phyloP scores from a whole-genome alignment of 139 green algal species.

The Micractinium sp. region DNA sequence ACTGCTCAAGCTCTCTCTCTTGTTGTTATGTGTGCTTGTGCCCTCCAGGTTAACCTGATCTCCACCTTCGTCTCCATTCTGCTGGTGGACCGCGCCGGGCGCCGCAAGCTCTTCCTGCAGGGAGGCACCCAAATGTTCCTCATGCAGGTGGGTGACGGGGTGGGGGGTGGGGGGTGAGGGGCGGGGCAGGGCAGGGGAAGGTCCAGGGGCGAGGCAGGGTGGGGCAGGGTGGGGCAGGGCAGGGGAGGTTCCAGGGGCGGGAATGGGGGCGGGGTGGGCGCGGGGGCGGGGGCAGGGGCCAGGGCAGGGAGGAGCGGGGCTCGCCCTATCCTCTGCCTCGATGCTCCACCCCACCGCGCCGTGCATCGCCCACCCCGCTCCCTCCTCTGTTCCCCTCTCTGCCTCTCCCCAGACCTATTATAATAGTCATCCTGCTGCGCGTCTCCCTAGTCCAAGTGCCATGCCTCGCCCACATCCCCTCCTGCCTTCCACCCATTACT shows the following conservation, averaged over 20 bases:
- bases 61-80: constrained; percentile 67
- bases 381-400: not conserved
- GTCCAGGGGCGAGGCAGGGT: no score
- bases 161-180: not conserved
- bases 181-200: not conserved
- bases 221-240: not conserved
- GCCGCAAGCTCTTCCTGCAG: constrained; percentile 63
- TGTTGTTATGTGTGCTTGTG: not conserved
- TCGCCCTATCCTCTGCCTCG: no score
- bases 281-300: not conserved
- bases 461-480: not conserved
- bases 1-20: not conserved
- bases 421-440: not conserved
- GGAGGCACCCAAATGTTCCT: constrained; percentile 71
- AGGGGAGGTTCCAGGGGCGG: not conserved
- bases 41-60: constrained; percentile 53
- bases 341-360: no score
- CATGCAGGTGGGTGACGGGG: constrained; percentile 43
- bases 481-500: no score
- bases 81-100: constrained; percentile 61
- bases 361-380: not conserved
- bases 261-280: not conserved
- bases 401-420: not conserved
- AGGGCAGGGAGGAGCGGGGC: no score
- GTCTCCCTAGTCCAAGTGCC: not conserved